Base-by-base conservation (phyloP, 139 green algal genomes). In the Chlamydomonas sp. region DNA sequence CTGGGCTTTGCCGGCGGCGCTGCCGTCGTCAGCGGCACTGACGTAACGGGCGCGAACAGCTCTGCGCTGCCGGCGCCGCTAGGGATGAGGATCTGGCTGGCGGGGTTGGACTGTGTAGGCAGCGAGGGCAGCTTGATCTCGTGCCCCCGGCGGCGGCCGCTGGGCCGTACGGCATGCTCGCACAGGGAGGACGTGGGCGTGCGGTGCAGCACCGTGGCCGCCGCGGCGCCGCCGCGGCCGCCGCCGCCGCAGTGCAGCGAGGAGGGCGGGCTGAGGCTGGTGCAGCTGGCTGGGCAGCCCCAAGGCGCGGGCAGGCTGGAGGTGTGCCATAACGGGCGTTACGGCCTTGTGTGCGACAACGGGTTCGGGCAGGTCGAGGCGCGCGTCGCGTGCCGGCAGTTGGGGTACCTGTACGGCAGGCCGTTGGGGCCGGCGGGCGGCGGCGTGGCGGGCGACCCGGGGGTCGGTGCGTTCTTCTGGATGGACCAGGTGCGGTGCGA, bases 311-410 rank as follows among this genome's bases (percentile, higher is more conserved):
- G 75, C 31, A 63, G 84, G 9, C 63, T 88, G 63, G 75, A 88
- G 84, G 84, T 88, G 15, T 88, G 83, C 83, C 69, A 82, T 71
- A n/a, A 49, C 49, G 83, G 83, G 14, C 74, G 73, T 74, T 88
- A 63, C 20, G 83, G 83, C 0, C 62, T 76, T 5, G 83, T 88
- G 3, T 88, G 83, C 18, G 83, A 88, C 74, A 17, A 88, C 49
- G 18, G 17, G 4, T 88, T 81, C 10, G 49, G 49, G 1, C 9
- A 58, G 5, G 2, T 60, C 31, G 83, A 88, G 75, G 83, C 83
- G 16, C 73, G 83, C 14, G 83, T 88, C 5, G 83, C 74, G 57
- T 88, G 83, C 74, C 73, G 83, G 49, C 83, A 88, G 74, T 74
- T 88, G 63, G 83, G 83, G 1, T 88, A 82, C 83, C 5, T 6